Percentiles rank a stretch among this genome's conserved stretches.
phyloP scores from a whole-genome alignment of 257 asterid species.

The Nicotiana benthamiana region DNA sequence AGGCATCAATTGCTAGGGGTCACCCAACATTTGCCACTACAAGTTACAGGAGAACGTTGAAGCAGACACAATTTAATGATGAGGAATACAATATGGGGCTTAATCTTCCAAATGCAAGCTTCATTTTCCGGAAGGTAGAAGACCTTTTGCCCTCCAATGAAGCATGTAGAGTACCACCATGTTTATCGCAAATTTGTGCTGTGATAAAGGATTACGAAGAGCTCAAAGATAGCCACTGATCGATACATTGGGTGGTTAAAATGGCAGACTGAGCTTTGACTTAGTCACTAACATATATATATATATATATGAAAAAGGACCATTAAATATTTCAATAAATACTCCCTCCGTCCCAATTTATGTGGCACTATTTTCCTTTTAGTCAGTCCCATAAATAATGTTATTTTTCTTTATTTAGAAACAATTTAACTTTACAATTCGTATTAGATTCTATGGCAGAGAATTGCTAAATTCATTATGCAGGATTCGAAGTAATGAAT shows the following conservation, averaged over 20 bases:
- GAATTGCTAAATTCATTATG: no score
- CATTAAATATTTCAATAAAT: no score
- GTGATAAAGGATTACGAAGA: conserved; percentile 5
- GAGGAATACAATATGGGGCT: conserved; percentile 35
- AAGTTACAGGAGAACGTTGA: conserved; percentile 40
- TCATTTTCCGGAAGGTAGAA: conserved; percentile 43
- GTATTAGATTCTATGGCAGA: background rate
- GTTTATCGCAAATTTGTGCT: conserved; percentile 1
- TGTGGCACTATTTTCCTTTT: no score
- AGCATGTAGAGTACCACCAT: background rate
- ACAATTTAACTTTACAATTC: no score
- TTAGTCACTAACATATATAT: background rate
- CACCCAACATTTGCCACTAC: conserved; percentile 48
- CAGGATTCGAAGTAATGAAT: no score
- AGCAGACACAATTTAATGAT: conserved; percentile 31
- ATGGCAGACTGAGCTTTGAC: background rate
- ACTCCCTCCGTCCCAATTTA: no score
- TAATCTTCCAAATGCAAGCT: conserved; percentile 44
- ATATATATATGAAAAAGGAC: no score
- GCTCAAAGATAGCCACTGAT: conserved; percentile 4
- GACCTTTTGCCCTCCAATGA: conserved; percentile 36
- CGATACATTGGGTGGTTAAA: background rate
- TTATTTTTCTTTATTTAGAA: no score
- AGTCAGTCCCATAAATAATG: no score
- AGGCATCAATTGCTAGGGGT: conserved; percentile 69